Conservation (phyloP, 805 yeast genomes). For the Metschnikowia shivogae region DNA sequence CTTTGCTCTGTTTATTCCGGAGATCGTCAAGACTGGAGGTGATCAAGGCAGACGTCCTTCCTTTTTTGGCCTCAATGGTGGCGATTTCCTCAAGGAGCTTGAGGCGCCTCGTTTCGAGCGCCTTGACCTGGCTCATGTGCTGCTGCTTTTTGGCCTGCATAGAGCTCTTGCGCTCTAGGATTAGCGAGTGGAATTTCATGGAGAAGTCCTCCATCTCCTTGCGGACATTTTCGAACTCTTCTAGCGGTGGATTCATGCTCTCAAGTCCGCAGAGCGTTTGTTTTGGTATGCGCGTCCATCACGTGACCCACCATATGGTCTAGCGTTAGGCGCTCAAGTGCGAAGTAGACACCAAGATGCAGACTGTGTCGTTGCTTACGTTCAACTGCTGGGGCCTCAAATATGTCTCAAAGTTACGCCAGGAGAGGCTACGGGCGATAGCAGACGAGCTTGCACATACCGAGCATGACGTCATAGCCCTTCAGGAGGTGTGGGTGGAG, state of each 20-base stretch:
- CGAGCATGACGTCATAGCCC: slow-evolving; percentile 76
- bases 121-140: slow-evolving; percentile 28
- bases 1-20: slow-evolving; percentile 31
- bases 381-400: slow-evolving; percentile 90
- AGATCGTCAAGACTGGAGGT: slow-evolving; percentile 21
- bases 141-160: slow-evolving; percentile 32
- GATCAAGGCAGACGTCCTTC: slow-evolving; percentile 26
- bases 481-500: slow-evolving; percentile 93
- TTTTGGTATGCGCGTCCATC: slow-evolving; percentile 2
- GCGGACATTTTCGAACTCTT: slow-evolving; percentile 35
- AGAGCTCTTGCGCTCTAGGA: slow-evolving; percentile 29
- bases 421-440: slow-evolving; percentile 64
- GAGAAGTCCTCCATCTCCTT: slow-evolving; percentile 37
- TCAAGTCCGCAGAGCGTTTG: background rate
- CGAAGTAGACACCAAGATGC: background rate
- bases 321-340: background rate
- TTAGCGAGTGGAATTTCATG: slow-evolving; percentile 31
- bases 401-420: slow-evolving; percentile 68
- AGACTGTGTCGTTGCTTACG: slow-evolving; percentile 47
- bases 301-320: background rate
- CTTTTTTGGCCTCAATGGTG: slow-evolving; percentile 23
- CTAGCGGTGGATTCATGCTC: slow-evolving; percentile 16
- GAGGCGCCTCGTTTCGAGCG: slow-evolving; percentile 27
- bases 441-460: slow-evolving; percentile 56
- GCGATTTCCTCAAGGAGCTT: slow-evolving; percentile 29